phyloP scores from a whole-genome alignment of 371 early-diverging fungal genomes.

The Mucor irregularis region DNA sequence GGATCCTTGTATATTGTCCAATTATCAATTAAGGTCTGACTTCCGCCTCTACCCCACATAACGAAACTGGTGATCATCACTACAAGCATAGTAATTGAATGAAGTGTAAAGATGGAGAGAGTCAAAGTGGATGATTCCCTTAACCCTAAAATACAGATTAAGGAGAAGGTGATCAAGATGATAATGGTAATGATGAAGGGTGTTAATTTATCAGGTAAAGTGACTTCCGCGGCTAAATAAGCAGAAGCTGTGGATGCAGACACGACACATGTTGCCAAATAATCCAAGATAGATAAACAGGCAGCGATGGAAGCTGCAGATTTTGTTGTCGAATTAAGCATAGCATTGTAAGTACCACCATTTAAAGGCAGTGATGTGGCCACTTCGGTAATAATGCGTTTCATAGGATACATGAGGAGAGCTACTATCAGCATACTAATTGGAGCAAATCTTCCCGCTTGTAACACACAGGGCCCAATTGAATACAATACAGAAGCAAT shows the following conservation, averaged over 20 bases:
- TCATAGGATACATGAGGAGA: conserved; percentile 52
- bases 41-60: conserved; percentile 39
- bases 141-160: conserved; percentile 39
- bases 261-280: conserved; percentile 57
- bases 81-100: conserved; percentile 40
- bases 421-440: conserved; percentile 51
- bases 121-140: conserved; percentile 49
- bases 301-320: conserved; percentile 53
- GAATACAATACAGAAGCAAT: conserved; percentile 58
- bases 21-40: conserved; percentile 39
- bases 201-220: conserved; percentile 22
- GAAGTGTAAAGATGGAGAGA: conserved; percentile 41
- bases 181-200: conserved; percentile 46
- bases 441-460: conserved; percentile 57
- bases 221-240: conserved; percentile 49
- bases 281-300: conserved; percentile 48
- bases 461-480: conserved; percentile 43
- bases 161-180: conserved; percentile 40
- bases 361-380: conserved; percentile 52
- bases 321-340: conserved; percentile 51
- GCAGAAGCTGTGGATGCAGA: conserved; percentile 58
- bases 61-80: conserved; percentile 45
- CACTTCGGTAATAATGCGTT: conserved; percentile 54
- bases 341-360: conserved; percentile 56
- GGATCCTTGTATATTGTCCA: conserved; percentile 37